Percentiles rank a stretch among this genome's conserved stretches.
phyloP scores from a whole-genome alignment of 2,329 filamentous ascomycete species.

The Epicoccum nigrum region DNA sequence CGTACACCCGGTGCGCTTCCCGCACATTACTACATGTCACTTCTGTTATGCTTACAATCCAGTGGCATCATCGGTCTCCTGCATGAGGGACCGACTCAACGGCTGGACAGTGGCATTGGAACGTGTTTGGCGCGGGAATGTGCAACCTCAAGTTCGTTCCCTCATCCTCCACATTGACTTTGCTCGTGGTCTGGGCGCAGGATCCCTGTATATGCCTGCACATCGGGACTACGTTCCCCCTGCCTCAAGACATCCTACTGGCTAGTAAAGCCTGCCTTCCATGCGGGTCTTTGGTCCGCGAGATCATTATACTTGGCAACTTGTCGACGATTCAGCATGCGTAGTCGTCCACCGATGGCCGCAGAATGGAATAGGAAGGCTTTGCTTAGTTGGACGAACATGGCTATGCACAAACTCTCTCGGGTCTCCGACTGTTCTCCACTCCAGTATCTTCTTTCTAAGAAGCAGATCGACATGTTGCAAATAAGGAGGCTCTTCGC shows the following conservation, averaged over 20 bases:
- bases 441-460: too few relatives aligned
- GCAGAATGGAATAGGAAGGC: neutral
- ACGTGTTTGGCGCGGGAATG: conserved; percentile 14
- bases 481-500: too few relatives aligned
- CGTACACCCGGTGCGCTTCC: neutral
- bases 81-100: conserved; percentile 8
- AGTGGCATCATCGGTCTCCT: conserved; percentile 11
- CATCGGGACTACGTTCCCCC: conserved; percentile 3
- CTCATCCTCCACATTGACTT: conserved; percentile 7
- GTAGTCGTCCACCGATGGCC: conserved; percentile 1
- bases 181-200: conserved; percentile 13
- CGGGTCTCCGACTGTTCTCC: too few relatives aligned
- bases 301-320: neutral
- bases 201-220: conserved; percentile 6
- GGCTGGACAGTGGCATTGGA: conserved; percentile 4
- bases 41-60: conserved; percentile 3
- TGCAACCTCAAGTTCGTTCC: conserved; percentile 8
- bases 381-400: neutral
- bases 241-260: conserved; percentile 1
- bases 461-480: too few relatives aligned
- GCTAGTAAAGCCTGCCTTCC: conserved; percentile 4
- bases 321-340: neutral
- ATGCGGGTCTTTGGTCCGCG: conserved; percentile 9
- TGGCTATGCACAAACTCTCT: neutral
- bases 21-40: neutral